Percentiles rank a stretch among this genome's conserved stretches.
Evolutionary conservation across 169 alveolate genomes (phyloP).

Genomic region (Eimeria necatrix): DNA sequence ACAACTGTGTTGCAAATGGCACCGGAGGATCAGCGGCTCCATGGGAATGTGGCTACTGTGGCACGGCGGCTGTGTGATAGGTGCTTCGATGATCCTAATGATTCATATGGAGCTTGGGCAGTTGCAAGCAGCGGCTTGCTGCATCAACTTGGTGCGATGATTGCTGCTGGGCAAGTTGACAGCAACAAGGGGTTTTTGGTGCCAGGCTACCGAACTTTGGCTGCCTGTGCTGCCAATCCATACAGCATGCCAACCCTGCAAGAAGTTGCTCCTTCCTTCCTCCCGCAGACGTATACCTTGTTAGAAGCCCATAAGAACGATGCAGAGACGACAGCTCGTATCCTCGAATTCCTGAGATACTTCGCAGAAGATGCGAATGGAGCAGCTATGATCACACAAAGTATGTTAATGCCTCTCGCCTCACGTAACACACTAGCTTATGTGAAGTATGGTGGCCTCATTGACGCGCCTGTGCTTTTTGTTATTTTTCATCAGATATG

Average conservation of each 20-base stretch:
- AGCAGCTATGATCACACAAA: slow-evolving; percentile 81
- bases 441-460: background rate
- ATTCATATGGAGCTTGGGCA: slow-evolving; percentile 96
- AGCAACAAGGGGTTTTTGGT: slow-evolving; percentile 86
- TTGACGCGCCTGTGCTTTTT: background rate
- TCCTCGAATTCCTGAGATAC: slow-evolving; percentile 87
- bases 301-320: slow-evolving; percentile 87
- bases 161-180: slow-evolving; percentile 87
- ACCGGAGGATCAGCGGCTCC: slow-evolving; percentile 88
- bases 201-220: slow-evolving; percentile 88
- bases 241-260: slow-evolving; percentile 86
- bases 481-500: slow-evolving; percentile 70
- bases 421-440: background rate
- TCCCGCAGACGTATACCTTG: slow-evolving; percentile 84
- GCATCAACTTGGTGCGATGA: slow-evolving; percentile 88
- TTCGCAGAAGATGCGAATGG: slow-evolving; percentile 89
- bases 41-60: slow-evolving; percentile 80
- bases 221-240: slow-evolving; percentile 90
- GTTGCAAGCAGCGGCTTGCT: slow-evolving; percentile 92
- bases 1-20: slow-evolving; percentile 87
- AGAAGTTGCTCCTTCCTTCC: slow-evolving; percentile 83
- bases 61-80: slow-evolving; percentile 79
- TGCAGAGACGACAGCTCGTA: slow-evolving; percentile 85
- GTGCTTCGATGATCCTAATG: slow-evolving; percentile 88
- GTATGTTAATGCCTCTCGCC: slow-evolving; percentile 21